phyloP scores from a whole-genome alignment of 148 eudicot genomes.

The Chenopodium album region DNA sequence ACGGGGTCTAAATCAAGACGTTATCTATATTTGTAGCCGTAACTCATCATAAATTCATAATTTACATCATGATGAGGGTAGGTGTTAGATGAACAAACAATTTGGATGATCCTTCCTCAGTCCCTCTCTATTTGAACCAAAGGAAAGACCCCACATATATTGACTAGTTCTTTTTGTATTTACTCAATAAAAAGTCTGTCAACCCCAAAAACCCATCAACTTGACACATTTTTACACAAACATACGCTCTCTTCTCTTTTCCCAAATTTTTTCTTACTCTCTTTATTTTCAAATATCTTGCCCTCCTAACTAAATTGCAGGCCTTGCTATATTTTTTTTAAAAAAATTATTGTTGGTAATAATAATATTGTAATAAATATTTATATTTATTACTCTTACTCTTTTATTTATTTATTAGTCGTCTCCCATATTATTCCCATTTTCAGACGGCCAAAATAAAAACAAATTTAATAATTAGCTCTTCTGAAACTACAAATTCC shows the following conservation, averaged over 20 bases:
- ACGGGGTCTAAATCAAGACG: too few relatives aligned
- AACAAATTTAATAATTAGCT: background rate
- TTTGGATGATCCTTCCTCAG: too few relatives aligned
- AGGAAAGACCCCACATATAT: background rate
- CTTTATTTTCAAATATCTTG: background rate
- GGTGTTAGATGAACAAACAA: too few relatives aligned
- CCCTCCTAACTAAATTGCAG: background rate
- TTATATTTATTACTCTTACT: too few relatives aligned
- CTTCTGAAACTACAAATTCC: background rate
- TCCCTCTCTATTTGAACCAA: too few relatives aligned
- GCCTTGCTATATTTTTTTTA: too few relatives aligned
- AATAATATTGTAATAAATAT: too few relatives aligned
- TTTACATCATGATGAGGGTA: too few relatives aligned
- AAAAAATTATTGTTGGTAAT: too few relatives aligned
- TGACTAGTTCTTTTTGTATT: constrained; percentile 13
- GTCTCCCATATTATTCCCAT: background rate
- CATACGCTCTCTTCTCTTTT: background rate
- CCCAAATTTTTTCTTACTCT: background rate
- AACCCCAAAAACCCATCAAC: background rate
- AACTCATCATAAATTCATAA: too few relatives aligned
- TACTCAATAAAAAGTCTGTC: constrained; percentile 2
- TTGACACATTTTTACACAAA: background rate
- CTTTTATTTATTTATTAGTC: background rate
- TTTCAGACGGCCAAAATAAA: constrained; percentile 6
- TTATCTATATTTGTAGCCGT: too few relatives aligned